phyloP scores from a whole-genome alignment of 352 stramenopile genomes.

The Elongisporangium prolatum region DNA sequence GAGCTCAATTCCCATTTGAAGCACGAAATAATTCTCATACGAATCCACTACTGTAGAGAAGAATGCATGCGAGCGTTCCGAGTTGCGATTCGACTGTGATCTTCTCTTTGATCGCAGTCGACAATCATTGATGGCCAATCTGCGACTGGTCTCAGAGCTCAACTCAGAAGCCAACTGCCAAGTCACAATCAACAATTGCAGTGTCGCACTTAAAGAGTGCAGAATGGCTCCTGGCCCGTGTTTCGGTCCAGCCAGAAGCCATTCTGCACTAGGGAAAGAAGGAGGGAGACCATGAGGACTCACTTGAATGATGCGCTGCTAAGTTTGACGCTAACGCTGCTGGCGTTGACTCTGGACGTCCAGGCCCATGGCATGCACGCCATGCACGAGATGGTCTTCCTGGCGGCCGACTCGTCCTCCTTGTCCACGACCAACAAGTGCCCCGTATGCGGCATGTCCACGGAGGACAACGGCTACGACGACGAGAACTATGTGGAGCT shows the following conservation, averaged over 20 bases:
- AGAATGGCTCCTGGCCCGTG: background rate
- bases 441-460: slow-evolving; percentile 71
- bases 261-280: background rate
- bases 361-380: slow-evolving; percentile 12
- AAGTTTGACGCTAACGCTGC: background rate
- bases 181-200: background rate
- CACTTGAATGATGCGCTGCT: background rate
- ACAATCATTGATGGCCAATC: no score
- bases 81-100: background rate
- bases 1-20: no score
- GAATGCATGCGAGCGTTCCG: no score
- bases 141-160: background rate
- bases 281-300: background rate
- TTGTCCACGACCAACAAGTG: slow-evolving; percentile 44
- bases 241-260: background rate
- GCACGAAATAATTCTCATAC: no score
- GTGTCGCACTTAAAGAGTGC: background rate
- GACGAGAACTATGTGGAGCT: slow-evolving; percentile 65
- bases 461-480: slow-evolving; percentile 39
- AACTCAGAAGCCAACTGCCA: background rate
- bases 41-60: no score
- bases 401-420: slow-evolving; percentile 14
- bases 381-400: slow-evolving; percentile 11
- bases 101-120: background rate
- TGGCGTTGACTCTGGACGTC: background rate